A percentile compares a stretch with the other conserved stretches of the same genome.
phyloP scores from a whole-genome alignment of 306 rosid genomes.

The Sindora glabra region DNA sequence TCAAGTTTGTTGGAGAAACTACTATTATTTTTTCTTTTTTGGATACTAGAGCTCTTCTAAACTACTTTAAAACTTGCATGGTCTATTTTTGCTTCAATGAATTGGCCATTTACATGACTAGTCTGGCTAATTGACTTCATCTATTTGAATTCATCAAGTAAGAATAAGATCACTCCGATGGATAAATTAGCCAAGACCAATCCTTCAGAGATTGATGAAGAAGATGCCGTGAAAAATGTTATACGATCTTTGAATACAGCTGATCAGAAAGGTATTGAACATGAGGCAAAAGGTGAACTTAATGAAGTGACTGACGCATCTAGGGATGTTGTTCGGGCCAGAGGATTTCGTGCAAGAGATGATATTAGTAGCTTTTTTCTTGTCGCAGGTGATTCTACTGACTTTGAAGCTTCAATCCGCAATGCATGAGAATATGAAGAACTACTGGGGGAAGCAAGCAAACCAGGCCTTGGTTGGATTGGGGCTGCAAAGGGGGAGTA shows the following conservation, averaged over 20 bases:
- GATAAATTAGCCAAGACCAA: background rate
- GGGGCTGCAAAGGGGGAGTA: too few species aligned
- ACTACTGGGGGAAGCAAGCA: too few species aligned
- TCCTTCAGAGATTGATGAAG: background rate
- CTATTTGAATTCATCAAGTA: constrained; percentile 1
- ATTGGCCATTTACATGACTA: too few species aligned
- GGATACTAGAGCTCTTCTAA: too few species aligned
- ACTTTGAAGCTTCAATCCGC: constrained; percentile 42
- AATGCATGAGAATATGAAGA: constrained; percentile 48
- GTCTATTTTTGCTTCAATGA: too few species aligned
- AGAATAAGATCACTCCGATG: constrained; percentile 2
- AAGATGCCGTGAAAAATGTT: background rate
- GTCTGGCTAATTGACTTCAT: too few species aligned
- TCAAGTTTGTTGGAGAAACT: too few species aligned
- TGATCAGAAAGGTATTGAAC: constrained; percentile 3
- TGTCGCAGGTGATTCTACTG: constrained; percentile 54
- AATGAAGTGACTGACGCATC: background rate
- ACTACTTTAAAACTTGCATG: too few species aligned
- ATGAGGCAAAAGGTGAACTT: too few species aligned
- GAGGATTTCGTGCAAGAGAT: constrained; percentile 49
- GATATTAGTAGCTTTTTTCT: too few species aligned
- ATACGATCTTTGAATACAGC: background rate
- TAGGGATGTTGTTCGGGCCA: constrained; percentile 36
- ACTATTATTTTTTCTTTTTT: too few species aligned
- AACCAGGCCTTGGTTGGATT: too few species aligned